phyloP scores from a whole-genome alignment of 768 basidiomycete genomes.

The Boletus reticuloceps region DNA sequence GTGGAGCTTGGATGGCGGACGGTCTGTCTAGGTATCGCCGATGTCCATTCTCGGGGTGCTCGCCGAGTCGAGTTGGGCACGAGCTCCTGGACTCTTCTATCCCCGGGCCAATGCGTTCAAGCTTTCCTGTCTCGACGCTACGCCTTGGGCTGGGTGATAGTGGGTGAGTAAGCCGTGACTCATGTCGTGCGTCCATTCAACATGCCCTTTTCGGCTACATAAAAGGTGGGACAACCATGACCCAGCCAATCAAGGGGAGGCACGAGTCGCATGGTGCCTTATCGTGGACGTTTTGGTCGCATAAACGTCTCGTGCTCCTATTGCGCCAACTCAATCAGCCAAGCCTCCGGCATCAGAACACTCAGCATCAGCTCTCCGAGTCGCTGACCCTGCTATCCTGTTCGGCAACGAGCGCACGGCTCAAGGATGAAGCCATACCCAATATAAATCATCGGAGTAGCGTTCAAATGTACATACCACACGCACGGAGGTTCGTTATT shows the following conservation, averaged over 20 bases:
- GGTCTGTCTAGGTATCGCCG: no score
- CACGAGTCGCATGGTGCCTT: background rate
- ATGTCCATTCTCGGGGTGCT: background rate
- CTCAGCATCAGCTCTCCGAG: background rate
- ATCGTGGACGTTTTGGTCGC: background rate
- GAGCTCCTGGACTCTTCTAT: background rate
- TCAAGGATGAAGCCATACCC: constrained; percentile 12
- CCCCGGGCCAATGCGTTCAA: no score
- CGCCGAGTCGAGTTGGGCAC: background rate
- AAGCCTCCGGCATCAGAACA: background rate
- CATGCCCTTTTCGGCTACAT: background rate
- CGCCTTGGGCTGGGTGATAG: no score
- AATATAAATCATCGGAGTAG: constrained; percentile 8
- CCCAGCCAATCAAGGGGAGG: background rate
- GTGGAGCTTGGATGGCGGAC: no score
- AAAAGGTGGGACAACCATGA: background rate
- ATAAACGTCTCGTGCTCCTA: background rate
- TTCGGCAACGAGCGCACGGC: constrained; percentile 4
- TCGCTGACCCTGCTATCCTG: background rate
- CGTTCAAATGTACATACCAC: background rate
- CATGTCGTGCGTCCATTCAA: background rate
- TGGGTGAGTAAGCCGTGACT: background rate
- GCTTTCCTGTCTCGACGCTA: no score
- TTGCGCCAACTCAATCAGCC: background rate
- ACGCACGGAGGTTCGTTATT: background rate